Evolutionary conservation across 495 filamentous ascomycete species (phyloP), one percentile per base, ranked within the genome.

Genomic region (Podospora fimiseda): DNA sequence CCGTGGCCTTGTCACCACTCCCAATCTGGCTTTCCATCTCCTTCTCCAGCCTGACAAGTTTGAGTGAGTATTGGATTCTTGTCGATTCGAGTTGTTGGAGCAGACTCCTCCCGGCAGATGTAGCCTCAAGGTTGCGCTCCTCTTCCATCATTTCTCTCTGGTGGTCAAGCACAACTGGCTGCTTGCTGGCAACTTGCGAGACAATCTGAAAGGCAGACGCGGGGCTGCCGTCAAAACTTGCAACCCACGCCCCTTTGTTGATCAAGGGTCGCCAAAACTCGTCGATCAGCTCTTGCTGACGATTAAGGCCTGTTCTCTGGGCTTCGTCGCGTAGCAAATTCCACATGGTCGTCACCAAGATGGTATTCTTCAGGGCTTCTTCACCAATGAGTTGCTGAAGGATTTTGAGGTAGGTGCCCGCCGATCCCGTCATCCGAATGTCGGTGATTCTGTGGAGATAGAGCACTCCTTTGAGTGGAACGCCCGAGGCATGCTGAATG

Each of bases 261-360:
- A 22, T 44, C 42, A 44, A 22, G 3, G 42, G 19, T 21, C 22
- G 19, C 70, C 70, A 73, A 27, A 55, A 71, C 2, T 65, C 57
- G 1, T 66, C 51, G 16, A 55, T 50, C 2, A 74, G 60, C 23
- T 74, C 53, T 27, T 57, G 56, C n/a, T 71, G 60, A 0, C 55
- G 53, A n/a, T 43, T 48, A 21, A 59, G 36, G 8, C 39, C 55
- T 0, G 52, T 60, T 1, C 44, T 53, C 15, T 27, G 9, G 0
- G 53, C 24, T 30, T 57, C 37, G 7, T 51, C 36, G 8, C 56
- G 48, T 30, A 62, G 49, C 0, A 56, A 16, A 16, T 66, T 52
- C 73, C 73, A 77, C 57, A 64, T 61, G 2, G 70, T 74, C 6
- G 73, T 74, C 2, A 70, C 66, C 1, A 77, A 48, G 11, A 70